Base-by-base conservation (phyloP, 495 filamentous ascomycete species). In the Coniosporium apollinis region DNA sequence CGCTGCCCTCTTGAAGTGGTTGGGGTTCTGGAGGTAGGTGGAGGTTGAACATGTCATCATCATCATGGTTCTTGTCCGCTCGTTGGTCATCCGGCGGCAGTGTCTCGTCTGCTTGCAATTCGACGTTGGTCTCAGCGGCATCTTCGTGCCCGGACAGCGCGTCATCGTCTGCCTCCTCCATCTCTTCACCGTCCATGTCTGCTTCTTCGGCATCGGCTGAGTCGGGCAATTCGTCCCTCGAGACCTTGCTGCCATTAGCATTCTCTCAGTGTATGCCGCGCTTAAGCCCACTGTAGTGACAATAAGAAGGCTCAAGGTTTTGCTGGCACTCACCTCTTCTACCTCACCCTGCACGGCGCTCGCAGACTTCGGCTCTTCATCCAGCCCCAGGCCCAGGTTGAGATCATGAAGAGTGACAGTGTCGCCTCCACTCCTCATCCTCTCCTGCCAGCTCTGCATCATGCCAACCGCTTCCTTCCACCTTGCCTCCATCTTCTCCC, bases 391-490 rank as follows among this genome's bases (percentile, higher is more conserved):
- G 1, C 82, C 78, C 60, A 72, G 73, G 55, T 72, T 77, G 34
- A 92, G 53, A 50, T 93, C 85, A 19, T 92, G 83, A 18, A 86
- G 64, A 43, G 84, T 76, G 22, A 94, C 69, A 0, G 81, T 76
- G 42, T 78, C 73, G 10, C 85, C 85, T 37, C 74, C 79, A 34
- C 74, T 69, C 2, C 70, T 67, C 64, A 94, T 82, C 14, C 82
- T 67, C 50, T 73, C 76, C 38, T 86, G 76, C 89, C 91, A 96
- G 19, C 79, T 74, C 33, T 94, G 82, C 68, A 97, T 92, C 65
- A 96, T 68, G 20, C 70, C 66, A 2, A 94, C 71, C 1, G 87
- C 79, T 43, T 96, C 87, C 47, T 70, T 72, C 87, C 89, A 94
- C 26, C 87, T 62, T 11, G 62, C 65, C 55, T 94, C 84, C 78